A percentile compares a stretch with the other conserved stretches of the same genome.
These are phyloP conservation scores for Diplocarpon mali DNA, from an alignment of 2,329 filamentous ascomycete species.

Conservation along the genomic window DNA sequence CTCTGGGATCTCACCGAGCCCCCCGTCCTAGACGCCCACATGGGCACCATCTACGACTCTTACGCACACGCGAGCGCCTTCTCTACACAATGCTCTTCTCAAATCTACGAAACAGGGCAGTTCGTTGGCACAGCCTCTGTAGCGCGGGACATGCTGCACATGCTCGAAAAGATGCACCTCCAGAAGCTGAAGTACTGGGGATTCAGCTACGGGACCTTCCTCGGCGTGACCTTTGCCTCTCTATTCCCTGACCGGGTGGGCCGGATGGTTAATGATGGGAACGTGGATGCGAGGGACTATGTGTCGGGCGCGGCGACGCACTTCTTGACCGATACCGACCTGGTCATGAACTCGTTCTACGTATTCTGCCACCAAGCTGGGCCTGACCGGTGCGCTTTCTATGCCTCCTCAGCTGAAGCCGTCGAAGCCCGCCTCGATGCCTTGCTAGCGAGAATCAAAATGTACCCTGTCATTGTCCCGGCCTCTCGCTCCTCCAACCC, in stretches of 20 bases:
- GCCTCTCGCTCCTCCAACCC: constrained; percentile 2
- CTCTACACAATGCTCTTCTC: constrained; percentile 31
- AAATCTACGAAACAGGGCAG: neutral
- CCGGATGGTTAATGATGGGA: constrained; percentile 29
- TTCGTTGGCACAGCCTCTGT: constrained; percentile 23
- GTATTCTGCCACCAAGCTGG: constrained; percentile 28
- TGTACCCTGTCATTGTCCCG: constrained; percentile 21
- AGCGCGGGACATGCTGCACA: constrained; percentile 28
- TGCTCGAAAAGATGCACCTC: constrained; percentile 22
- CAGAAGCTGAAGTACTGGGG: constrained; percentile 37
- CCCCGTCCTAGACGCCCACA: constrained; percentile 35
- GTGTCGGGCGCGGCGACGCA: constrained; percentile 29
- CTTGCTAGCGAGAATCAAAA: constrained; percentile 33
- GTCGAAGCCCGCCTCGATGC: constrained; percentile 18
- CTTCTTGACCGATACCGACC: constrained; percentile 29
- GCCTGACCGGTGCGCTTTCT: constrained; percentile 18
- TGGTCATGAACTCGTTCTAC: constrained; percentile 22
- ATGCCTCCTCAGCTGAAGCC: constrained; percentile 13
- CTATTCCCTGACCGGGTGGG: constrained; percentile 33
- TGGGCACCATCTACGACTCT: constrained; percentile 36
- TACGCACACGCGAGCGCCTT: constrained; percentile 35
- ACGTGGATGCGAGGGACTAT: constrained; percentile 22
- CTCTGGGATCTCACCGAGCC: constrained; percentile 37
- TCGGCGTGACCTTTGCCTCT: constrained; percentile 35
- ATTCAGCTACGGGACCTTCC: constrained; percentile 37